Conservation (phyloP, 352 stramenopile genomes). For the Phytophthora multivora region DNA sequence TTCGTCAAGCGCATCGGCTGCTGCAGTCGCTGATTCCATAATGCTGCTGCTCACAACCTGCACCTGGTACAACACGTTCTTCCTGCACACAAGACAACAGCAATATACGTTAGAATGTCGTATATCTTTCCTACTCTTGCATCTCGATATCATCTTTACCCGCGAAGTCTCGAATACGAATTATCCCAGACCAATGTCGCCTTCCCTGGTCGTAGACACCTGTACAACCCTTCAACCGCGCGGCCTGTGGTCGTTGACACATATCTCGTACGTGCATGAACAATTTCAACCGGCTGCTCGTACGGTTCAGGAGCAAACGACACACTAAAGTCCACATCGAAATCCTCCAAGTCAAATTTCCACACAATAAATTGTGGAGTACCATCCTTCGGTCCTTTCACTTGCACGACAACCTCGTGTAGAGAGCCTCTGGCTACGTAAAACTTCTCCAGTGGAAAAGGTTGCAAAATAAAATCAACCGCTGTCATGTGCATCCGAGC, state of each 20-base stretch:
- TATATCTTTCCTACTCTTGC: neutral
- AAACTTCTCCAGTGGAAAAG: conserved; percentile 75
- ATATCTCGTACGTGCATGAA: conserved; percentile 72
- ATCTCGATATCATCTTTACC: conserved; percentile 26
- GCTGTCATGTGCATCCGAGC: conserved; percentile 74
- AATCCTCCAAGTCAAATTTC: conserved; percentile 85
- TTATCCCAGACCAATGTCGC: conserved; percentile 81
- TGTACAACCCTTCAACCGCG: conserved; percentile 73
- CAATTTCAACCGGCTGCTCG: conserved; percentile 53
- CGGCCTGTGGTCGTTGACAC: conserved; percentile 47
- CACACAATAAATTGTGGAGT: conserved; percentile 71
- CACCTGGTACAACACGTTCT: conserved; percentile 78
- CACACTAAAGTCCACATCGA: conserved; percentile 81
- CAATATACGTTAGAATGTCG: neutral
- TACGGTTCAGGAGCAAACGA: conserved; percentile 51
- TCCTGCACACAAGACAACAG: conserved; percentile 36
- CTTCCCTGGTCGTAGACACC: conserved; percentile 58
- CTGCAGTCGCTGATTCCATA: conserved; percentile 72
- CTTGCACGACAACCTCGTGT: conserved; percentile 53
- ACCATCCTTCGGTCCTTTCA: conserved; percentile 39
- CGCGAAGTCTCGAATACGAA: conserved; percentile 76
- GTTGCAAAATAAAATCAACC: conserved; percentile 85
- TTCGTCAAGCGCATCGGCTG: conserved; percentile 76
- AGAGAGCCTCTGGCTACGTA: conserved; percentile 46
- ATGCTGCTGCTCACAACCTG: conserved; percentile 70